Conservation (phyloP, 2,329 filamentous ascomycete genomes). For the Dothistroma pini region DNA sequence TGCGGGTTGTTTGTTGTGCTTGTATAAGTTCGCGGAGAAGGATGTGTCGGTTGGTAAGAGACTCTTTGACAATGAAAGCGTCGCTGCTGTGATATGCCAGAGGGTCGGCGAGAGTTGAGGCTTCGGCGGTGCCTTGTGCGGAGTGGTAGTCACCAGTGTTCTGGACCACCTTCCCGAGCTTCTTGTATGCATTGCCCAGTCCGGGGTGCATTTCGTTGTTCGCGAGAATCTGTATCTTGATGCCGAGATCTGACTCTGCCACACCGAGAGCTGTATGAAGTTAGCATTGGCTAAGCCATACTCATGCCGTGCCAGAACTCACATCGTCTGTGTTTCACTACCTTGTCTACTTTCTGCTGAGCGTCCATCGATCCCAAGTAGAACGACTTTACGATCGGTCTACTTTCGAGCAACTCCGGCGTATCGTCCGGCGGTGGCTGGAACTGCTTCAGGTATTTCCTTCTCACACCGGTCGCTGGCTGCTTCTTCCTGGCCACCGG, state of each 20-base stretch:
- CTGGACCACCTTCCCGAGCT: slow-evolving; percentile 90
- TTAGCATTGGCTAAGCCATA: slow-evolving; percentile 30
- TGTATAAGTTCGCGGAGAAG: slow-evolving; percentile 89
- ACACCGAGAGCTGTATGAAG: slow-evolving; percentile 71
- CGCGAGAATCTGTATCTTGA: slow-evolving; percentile 81
- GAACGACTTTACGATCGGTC: slow-evolving; percentile 90
- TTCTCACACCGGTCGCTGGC: slow-evolving; percentile 88
- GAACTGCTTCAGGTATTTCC: slow-evolving; percentile 97
- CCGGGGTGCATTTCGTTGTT: slow-evolving; percentile 88
- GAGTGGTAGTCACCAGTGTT: slow-evolving; percentile 93
- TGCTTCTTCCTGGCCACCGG: slow-evolving; percentile 94
- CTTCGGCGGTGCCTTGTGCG: slow-evolving; percentile 93
- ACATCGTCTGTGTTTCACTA: slow-evolving; percentile 92
- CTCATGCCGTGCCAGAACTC: slow-evolving; percentile 32
- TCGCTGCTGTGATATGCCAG: slow-evolving; percentile 94
- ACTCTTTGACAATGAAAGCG: slow-evolving; percentile 97
- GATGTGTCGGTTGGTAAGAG: slow-evolving; percentile 94
- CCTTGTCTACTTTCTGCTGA: slow-evolving; percentile 92
- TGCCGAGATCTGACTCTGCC: slow-evolving; percentile 87
- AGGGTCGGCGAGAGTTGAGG: slow-evolving; percentile 88
- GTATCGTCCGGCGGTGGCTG: slow-evolving; percentile 96
- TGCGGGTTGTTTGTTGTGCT: slow-evolving; percentile 79
- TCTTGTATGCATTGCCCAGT: slow-evolving; percentile 84
- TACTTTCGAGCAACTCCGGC: slow-evolving; percentile 83
- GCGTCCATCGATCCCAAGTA: slow-evolving; percentile 94